Conservation (phyloP, 164 flowering plant genomes). For the Santalum album region DNA sequence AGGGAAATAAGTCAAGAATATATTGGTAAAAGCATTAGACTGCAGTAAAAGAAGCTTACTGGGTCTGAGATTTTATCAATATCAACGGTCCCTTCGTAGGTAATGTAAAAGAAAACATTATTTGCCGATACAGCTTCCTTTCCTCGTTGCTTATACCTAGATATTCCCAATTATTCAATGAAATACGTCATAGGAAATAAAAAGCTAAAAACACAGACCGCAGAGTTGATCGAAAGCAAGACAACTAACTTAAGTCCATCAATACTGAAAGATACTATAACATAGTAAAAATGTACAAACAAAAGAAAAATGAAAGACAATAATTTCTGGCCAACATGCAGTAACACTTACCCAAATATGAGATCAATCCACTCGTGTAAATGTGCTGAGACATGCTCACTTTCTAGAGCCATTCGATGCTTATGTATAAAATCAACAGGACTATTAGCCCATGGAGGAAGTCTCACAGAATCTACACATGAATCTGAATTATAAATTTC, state of each 20-base stretch:
- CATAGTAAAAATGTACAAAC: too few relatives aligned
- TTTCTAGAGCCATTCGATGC: constrained; percentile 95
- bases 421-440: constrained; percentile 87
- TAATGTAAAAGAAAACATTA: constrained; percentile 94
- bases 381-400: constrained; percentile 95
- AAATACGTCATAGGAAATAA: not conserved
- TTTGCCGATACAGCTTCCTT: constrained; percentile 84
- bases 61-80: constrained; percentile 91
- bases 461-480: constrained; percentile 63
- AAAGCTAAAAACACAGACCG: too few relatives aligned
- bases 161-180: constrained; percentile 6
- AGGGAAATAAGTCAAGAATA: constrained; percentile 6
- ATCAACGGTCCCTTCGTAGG: constrained; percentile 95
- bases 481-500: not conserved
- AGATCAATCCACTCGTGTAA: constrained; percentile 99
- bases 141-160: constrained; percentile 95
- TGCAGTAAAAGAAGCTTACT: constrained; percentile 32
- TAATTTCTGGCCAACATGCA: not conserved
- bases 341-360: constrained; percentile 74
- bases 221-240: too few relatives aligned
- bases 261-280: too few relatives aligned
- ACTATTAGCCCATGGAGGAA: constrained; percentile 93
- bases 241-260: too few relatives aligned
- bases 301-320: too few relatives aligned
- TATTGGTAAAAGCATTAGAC: not conserved